Percentiles rank a stretch among this genome's conserved stretches.
Conservation (phyloP, 2,329 filamentous ascomycete genomes). For the Colletotrichum paranaense region DNA sequence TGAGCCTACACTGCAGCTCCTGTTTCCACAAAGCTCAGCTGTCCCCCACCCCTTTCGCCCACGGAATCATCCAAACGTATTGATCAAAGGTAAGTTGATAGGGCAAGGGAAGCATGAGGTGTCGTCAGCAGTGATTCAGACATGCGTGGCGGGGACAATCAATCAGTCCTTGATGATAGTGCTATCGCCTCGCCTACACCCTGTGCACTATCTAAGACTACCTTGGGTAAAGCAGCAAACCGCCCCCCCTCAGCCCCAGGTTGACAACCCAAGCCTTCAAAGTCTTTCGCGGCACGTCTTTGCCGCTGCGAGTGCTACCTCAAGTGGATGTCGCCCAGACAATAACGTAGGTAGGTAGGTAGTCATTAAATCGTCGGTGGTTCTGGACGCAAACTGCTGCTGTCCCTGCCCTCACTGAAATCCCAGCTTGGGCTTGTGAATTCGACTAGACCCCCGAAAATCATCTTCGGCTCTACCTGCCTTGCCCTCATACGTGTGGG, state of each 20-base stretch:
- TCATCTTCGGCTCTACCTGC: not conserved
- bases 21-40: conserved; percentile 3
- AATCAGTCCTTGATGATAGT: conserved; percentile 13
- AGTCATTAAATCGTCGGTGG: not conserved
- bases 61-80: not conserved
- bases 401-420: not conserved
- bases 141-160: conserved; percentile 16
- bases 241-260: not conserved
- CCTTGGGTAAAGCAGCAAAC: not conserved
- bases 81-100: not conserved
- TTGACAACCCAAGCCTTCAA: conserved; percentile 26
- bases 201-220: conserved; percentile 20
- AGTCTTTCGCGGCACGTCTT: conserved; percentile 23
- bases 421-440: not conserved
- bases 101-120: conserved; percentile 13
- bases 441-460: not conserved
- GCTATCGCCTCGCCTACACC: not conserved
- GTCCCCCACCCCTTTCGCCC: not conserved
- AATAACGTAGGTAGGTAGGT: not conserved
- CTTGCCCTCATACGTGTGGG: conserved; percentile 1
- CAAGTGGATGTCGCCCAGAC: conserved; percentile 4
- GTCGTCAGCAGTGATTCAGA: conserved; percentile 31
- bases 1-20: not conserved
- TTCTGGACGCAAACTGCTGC: not conserved
- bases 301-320: conserved; percentile 26